These are phyloP conservation scores for Ceratobasidium sp. DNA, from an alignment of 1,284 basidiomycete genomes.

Conservation along the genomic window DNA sequence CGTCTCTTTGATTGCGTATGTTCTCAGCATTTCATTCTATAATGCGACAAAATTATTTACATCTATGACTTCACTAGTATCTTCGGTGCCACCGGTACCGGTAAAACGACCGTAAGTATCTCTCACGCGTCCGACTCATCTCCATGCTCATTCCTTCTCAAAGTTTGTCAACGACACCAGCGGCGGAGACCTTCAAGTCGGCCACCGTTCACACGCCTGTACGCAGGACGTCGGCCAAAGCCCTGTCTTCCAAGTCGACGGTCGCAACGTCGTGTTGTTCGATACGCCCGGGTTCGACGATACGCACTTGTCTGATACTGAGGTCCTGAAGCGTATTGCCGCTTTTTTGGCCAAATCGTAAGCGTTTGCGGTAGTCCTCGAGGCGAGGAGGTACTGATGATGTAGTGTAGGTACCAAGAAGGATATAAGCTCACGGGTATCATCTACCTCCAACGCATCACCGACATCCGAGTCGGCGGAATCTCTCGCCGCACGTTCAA, in stretches of 20 bases:
- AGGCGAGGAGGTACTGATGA: background rate
- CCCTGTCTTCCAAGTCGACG: conserved; percentile 20
- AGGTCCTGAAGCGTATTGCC: conserved; percentile 36
- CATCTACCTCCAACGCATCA: conserved; percentile 38
- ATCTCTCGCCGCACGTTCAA: conserved; percentile 52
- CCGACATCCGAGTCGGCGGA: conserved; percentile 35
- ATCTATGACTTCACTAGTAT: background rate
- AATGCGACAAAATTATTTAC: too few relatives aligned
- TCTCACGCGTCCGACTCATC: background rate
- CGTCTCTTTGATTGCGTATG: too few relatives aligned
- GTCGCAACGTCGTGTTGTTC: conserved; percentile 15
- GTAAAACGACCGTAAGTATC: conserved; percentile 17
- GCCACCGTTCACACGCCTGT: conserved; percentile 12
- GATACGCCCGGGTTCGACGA: conserved; percentile 45
- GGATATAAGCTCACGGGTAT: conserved; percentile 24
- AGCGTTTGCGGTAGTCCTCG: background rate
- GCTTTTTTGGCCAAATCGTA: conserved; percentile 33
- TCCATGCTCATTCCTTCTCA: background rate
- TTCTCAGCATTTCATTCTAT: too few relatives aligned
- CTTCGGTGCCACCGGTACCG: conserved; percentile 19
- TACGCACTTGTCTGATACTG: conserved; percentile 37
- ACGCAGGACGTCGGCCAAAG: conserved; percentile 27
- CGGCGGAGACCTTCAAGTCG: conserved; percentile 11
- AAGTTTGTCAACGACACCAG: conserved; percentile 36
- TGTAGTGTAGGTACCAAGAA: background rate